phyloP scores from a whole-genome alignment of 2,329 filamentous ascomycete genomes.

The Claviceps citrina region DNA sequence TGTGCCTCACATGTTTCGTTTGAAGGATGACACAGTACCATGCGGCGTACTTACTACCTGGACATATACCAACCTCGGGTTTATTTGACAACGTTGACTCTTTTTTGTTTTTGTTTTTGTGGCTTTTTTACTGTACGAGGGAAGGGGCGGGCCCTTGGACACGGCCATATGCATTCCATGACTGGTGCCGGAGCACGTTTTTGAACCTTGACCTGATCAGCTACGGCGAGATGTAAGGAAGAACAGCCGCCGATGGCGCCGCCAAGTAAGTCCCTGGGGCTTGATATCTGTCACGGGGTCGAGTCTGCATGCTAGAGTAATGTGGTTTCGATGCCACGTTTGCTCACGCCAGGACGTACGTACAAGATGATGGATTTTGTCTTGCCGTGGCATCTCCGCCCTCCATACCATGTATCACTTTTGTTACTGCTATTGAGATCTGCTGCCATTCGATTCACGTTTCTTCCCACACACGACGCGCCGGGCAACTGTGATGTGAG shows the following conservation, averaged over 20 bases:
- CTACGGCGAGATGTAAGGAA: neutral
- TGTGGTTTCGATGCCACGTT: neutral
- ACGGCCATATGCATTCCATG: neutral
- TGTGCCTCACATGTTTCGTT: neutral
- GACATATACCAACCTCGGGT: no score
- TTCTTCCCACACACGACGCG: no score
- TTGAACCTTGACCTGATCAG: neutral
- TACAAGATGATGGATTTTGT: neutral
- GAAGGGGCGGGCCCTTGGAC: neutral
- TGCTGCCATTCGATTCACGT: no score
- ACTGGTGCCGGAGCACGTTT: neutral
- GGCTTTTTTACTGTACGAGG: neutral
- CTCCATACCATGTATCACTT: no score
- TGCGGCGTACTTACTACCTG: no score
- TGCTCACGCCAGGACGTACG: neutral
- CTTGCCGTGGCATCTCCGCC: neutral
- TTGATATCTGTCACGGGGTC: neutral
- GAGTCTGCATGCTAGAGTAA: neutral
- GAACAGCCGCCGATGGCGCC: neutral
- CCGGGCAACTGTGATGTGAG: neutral
- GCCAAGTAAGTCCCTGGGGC: neutral
- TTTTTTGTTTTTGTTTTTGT: neutral
- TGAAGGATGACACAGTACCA: neutral
- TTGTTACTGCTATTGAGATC: no score
- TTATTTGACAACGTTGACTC: neutral